Evolutionary conservation across 2,329 filamentous ascomycete species (phyloP), one percentile per base, ranked within the genome.

Genomic region (Hymenoscyphus fructigenus): DNA sequence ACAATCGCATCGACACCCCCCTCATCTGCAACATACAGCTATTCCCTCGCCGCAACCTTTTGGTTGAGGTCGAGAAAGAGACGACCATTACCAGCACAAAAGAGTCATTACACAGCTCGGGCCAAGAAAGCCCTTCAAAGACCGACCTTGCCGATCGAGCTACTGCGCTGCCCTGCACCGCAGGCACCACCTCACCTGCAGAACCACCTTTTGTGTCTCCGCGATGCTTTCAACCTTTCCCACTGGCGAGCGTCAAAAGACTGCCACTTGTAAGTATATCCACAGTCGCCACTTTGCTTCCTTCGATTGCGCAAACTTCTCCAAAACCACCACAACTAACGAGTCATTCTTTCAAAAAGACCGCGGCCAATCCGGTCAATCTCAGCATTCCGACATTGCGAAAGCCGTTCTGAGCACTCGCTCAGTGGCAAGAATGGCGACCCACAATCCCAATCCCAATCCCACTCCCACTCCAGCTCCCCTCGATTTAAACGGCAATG

Each of bases 331-430:
- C 44, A 50, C 17, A 50, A 23, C 20, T 50, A 50, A 50, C 20
- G 20, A 23, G 20, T 26, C 9, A 50, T 50, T 47, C 44, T 23
- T 10, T 23, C n/a, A 50, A 23, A 7, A 50, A 36, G 34, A 10
- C 14, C 34, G 34, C 34, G 10, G 44, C 26, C n/a, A 50, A 50
- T n/a, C n/a, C 41, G 20, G 20, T 10, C 61, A 63, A 23, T 34
- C 12, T 10, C 61, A 63, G 26, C 61, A 63, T 38, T 59, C 61
- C 15, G 56, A 63, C 15, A 59, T 59, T 32, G 56, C 56, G n/a
- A 63, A 58, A 50, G 56, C 61, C 36, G 36, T 59, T 20, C 57
- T 63, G 14, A 59, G 38, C 26, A 59, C 26, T 59, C 61, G 56
- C 17, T 57, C 59, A 2, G 28, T 38, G 38, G 60, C 55, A 12